phyloP scores from a whole-genome alignment of 768 basidiomycete species.

The Glaciozyma antarctica region DNA sequence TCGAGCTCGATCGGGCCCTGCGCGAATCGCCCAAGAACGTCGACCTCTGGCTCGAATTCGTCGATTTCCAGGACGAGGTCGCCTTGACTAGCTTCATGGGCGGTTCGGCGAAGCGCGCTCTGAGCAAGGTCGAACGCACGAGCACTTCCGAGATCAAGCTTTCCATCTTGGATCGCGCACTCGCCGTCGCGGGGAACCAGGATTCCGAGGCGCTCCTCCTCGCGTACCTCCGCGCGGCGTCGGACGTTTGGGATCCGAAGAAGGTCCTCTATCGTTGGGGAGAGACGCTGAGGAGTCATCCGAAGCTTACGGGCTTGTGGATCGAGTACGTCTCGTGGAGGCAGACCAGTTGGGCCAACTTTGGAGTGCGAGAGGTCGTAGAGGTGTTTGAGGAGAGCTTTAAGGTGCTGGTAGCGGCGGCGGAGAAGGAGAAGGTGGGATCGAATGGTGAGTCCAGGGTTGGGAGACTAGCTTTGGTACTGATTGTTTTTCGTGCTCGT shows the following conservation, averaged over 20 bases:
- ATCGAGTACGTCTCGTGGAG: conserved; percentile 39
- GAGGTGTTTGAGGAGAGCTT: conserved; percentile 38
- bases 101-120: conserved; percentile 8
- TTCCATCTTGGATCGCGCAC: conserved; percentile 38
- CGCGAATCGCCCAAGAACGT: conserved; percentile 34
- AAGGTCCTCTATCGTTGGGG: conserved; percentile 39
- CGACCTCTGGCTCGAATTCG: conserved; percentile 38
- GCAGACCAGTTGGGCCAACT: conserved; percentile 28
- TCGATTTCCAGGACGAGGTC: conserved; percentile 32
- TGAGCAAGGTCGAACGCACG: conserved; percentile 16
- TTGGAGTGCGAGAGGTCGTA: conserved; percentile 38
- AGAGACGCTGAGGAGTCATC: conserved; percentile 33
- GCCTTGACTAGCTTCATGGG: conserved; percentile 26
- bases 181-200: conserved; percentile 34
- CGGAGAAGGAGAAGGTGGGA: conserved; percentile 8
- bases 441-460: conserved; percentile 15
- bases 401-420: conserved; percentile 19
- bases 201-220: conserved; percentile 35
- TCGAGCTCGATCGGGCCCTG: conserved; percentile 34
- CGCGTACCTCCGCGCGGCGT: conserved; percentile 38
- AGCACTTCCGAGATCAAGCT: conserved; percentile 38
- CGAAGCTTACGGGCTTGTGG: conserved; percentile 37
- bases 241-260: conserved; percentile 37
- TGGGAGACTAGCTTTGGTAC: background rate
- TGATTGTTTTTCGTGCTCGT: conserved; percentile 4